These are phyloP conservation scores for Helotiales sp. DNA, from an alignment of 2,329 filamentous ascomycete species.

Conservation along the genomic window DNA sequence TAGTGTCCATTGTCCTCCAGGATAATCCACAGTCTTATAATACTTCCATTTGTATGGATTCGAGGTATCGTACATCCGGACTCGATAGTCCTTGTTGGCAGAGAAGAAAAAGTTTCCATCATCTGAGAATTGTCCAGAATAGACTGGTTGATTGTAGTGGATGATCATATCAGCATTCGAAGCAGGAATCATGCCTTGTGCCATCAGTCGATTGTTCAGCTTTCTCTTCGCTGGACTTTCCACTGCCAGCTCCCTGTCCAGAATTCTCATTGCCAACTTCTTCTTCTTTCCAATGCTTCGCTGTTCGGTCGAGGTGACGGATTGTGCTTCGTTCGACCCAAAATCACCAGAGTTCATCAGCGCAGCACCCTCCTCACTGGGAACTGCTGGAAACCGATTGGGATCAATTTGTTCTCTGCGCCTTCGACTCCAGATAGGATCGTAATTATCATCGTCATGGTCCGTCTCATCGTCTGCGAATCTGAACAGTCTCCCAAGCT, in stretches of 20 bases:
- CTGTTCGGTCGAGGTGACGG: slow-evolving; percentile 48
- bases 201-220: slow-evolving; percentile 64
- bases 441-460: slow-evolving; percentile 22
- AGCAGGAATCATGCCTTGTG: slow-evolving; percentile 73
- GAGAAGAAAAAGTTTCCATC: slow-evolving; percentile 98
- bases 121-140: slow-evolving; percentile 94
- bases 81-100: slow-evolving; percentile 87
- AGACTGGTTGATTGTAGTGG: slow-evolving; percentile 82
- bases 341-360: slow-evolving; percentile 84
- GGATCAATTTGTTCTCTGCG: slow-evolving; percentile 48
- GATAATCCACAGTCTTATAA: slow-evolving; percentile 87
- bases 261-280: slow-evolving; percentile 65
- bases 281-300: slow-evolving; percentile 47
- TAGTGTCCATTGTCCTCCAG: slow-evolving; percentile 90
- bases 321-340: slow-evolving; percentile 63
- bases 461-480: slow-evolving; percentile 20
- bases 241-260: slow-evolving; percentile 81
- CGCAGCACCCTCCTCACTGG: slow-evolving; percentile 72
- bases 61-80: slow-evolving; percentile 96
- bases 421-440: slow-evolving; percentile 46
- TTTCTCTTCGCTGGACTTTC: slow-evolving; percentile 59
- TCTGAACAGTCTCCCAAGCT: slow-evolving; percentile 24
- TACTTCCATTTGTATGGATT: slow-evolving; percentile 95
- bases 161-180: slow-evolving; percentile 82
- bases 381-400: slow-evolving; percentile 76